Conservation (phyloP, 192 early-diverging fungal species). For the Umbelopsis isabellina region DNA sequence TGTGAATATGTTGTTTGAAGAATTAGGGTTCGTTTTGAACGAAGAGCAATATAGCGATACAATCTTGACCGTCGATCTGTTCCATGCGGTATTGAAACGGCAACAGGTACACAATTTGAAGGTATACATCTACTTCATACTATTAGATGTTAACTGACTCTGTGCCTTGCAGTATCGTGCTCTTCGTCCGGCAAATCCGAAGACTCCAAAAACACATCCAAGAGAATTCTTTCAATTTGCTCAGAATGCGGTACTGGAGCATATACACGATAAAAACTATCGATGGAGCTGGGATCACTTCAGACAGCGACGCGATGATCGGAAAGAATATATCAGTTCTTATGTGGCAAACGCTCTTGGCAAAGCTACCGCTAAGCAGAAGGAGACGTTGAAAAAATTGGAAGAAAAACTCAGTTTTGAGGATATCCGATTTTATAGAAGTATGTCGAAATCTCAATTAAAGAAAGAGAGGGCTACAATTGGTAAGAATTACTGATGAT, state of each 20-base stretch:
- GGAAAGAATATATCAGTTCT: slow-evolving; percentile 65
- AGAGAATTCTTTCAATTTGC: slow-evolving; percentile 70
- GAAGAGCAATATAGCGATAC: slow-evolving; percentile 74
- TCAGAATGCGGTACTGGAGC: slow-evolving; percentile 64
- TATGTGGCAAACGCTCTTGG: slow-evolving; percentile 52
- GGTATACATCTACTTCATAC: slow-evolving; percentile 57
- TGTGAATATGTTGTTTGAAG: slow-evolving; percentile 71
- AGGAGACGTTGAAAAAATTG: slow-evolving; percentile 51
- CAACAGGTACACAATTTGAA: slow-evolving; percentile 24
- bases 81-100: slow-evolving; percentile 33
- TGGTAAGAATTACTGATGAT: slow-evolving; percentile 8
- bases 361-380: slow-evolving; percentile 41
- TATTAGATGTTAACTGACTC: slow-evolving; percentile 31
- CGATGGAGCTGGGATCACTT: slow-evolving; percentile 78
- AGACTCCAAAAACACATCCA: slow-evolving; percentile 76
- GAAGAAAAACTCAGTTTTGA: slow-evolving; percentile 72
- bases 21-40: slow-evolving; percentile 76
- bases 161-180: slow-evolving; percentile 58
- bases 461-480: slow-evolving; percentile 62
- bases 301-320: slow-evolving; percentile 68
- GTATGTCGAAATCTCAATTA: slow-evolving; percentile 63
- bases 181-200: slow-evolving; percentile 67
- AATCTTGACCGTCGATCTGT: slow-evolving; percentile 60
- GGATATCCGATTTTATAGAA: slow-evolving; percentile 78
- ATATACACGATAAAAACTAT: slow-evolving; percentile 75